A percentile compares a stretch with the other conserved stretches of the same genome.
Evolutionary conservation across 768 basidiomycete genomes (phyloP).

Genomic region (Lactarius indigo): DNA sequence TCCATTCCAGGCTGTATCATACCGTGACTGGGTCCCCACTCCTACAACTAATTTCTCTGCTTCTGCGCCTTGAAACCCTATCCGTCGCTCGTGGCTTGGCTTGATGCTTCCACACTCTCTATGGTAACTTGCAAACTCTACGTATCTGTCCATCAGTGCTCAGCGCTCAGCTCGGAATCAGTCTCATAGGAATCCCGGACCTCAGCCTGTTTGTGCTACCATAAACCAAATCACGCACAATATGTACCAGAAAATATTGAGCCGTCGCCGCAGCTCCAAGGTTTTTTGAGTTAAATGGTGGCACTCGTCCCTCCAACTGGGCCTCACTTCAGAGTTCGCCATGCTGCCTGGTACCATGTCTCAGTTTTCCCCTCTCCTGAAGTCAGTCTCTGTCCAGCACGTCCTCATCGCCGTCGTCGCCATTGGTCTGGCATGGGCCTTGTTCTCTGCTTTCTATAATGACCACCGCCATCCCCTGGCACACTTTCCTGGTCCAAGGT

Average conservation of each 20-base stretch:
- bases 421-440: not conserved
- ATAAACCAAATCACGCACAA: not conserved
- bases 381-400: not conserved
- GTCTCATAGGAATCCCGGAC: not conserved
- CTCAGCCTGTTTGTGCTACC: not conserved
- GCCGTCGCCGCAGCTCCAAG: too few species aligned
- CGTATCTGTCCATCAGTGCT: not conserved
- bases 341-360: not conserved
- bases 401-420: not conserved
- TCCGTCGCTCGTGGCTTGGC: not conserved
- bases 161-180: not conserved
- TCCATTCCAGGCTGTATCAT: too few species aligned
- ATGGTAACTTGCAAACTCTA: not conserved
- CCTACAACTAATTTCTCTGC: not conserved
- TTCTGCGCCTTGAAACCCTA: not conserved
- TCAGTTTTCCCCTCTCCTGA: not conserved
- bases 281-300: not conserved
- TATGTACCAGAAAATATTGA: not conserved
- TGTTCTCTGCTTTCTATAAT: constrained; percentile 10
- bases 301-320: not conserved
- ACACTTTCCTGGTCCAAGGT: constrained; percentile 26
- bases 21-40: too few species aligned
- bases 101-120: not conserved
- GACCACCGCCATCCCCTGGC: constrained; percentile 25
- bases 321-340: not conserved